phyloP scores from a whole-genome alignment of 805 yeast species.

The Barnettozyma sucrosica region DNA sequence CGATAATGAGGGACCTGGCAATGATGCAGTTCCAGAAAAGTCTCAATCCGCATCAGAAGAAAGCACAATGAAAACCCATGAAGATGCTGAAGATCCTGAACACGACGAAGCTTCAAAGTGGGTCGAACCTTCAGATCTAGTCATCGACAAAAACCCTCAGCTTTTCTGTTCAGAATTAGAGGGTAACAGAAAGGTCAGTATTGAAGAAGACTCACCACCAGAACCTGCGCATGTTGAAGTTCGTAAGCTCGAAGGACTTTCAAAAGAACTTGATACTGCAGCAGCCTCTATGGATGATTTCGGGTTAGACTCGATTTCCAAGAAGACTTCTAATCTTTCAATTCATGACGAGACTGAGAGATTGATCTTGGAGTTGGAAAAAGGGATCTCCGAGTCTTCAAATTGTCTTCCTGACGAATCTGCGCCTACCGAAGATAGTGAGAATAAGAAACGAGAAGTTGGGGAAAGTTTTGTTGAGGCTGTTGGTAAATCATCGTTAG shows the following conservation, averaged over 20 bases:
- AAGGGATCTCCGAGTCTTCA: slow-evolving; percentile 9
- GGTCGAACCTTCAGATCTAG: neutral
- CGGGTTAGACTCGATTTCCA: neutral
- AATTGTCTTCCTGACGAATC: neutral
- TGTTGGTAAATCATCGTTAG: neutral
- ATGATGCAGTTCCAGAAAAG: neutral
- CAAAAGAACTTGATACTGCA: neutral
- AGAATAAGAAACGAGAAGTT: neutral
- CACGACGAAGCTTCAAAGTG: neutral
- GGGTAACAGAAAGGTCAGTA: neutral
- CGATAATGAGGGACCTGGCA: neutral
- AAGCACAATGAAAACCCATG: neutral
- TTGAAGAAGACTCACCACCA: neutral
- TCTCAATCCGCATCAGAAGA: neutral
- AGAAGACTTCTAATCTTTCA: neutral
- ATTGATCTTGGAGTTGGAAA: slow-evolving; percentile 18
- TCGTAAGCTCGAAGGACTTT: neutral
- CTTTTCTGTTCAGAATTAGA: neutral
- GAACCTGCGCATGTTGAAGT: neutral
- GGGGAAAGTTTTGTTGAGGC: neutral
- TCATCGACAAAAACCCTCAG: too few relatives aligned
- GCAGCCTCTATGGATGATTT: neutral
- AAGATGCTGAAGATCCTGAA: neutral
- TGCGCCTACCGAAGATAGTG: neutral
- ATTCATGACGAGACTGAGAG: slow-evolving; percentile 20